phyloP scores from a whole-genome alignment of 1,284 basidiomycete species.

The Leccinum fuscescens region DNA sequence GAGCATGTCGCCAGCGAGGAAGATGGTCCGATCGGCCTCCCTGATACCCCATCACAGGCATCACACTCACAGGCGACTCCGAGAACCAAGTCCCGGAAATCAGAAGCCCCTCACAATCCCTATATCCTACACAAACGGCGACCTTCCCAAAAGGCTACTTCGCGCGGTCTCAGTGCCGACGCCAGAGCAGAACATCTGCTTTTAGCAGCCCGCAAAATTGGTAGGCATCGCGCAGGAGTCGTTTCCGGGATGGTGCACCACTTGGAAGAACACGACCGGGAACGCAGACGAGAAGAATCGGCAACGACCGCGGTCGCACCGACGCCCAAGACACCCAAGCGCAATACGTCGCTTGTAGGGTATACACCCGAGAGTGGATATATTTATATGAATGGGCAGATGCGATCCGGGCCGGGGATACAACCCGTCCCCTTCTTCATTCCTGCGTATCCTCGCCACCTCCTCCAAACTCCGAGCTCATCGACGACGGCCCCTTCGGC shows the following conservation, averaged over 20 bases:
- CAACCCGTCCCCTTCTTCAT: slow-evolving; percentile 32
- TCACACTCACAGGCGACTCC: slow-evolving; percentile 23
- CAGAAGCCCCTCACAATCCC: slow-evolving; percentile 15
- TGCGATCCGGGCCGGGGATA: slow-evolving; percentile 22
- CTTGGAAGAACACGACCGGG: slow-evolving; percentile 30
- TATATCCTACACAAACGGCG: slow-evolving; percentile 26
- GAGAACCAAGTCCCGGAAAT: slow-evolving; percentile 23
- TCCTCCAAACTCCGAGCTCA: slow-evolving; percentile 32
- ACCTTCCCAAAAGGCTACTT: slow-evolving; percentile 23
- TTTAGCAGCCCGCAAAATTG: slow-evolving; percentile 48
- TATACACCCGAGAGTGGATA: slow-evolving; percentile 26
- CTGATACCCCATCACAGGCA: neutral
- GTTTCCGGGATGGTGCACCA: slow-evolving; percentile 36
- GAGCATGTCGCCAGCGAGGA: slow-evolving; percentile 25
- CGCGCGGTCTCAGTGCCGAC: slow-evolving; percentile 37
- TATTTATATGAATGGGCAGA: slow-evolving; percentile 29
- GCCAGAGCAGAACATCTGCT: slow-evolving; percentile 49
- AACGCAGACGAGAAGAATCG: slow-evolving; percentile 28
- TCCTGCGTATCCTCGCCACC: slow-evolving; percentile 29
- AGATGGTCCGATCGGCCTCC: slow-evolving; percentile 16
- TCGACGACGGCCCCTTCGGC: slow-evolving; percentile 31
- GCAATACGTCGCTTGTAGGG: slow-evolving; percentile 13
- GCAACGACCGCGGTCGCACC: slow-evolving; percentile 23
- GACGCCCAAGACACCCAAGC: slow-evolving; percentile 35
- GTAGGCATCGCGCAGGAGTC: slow-evolving; percentile 41